Evolutionary conservation across 139 green algal genomes (phyloP).

Genomic region (Protoeuglena noctilucae): DNA sequence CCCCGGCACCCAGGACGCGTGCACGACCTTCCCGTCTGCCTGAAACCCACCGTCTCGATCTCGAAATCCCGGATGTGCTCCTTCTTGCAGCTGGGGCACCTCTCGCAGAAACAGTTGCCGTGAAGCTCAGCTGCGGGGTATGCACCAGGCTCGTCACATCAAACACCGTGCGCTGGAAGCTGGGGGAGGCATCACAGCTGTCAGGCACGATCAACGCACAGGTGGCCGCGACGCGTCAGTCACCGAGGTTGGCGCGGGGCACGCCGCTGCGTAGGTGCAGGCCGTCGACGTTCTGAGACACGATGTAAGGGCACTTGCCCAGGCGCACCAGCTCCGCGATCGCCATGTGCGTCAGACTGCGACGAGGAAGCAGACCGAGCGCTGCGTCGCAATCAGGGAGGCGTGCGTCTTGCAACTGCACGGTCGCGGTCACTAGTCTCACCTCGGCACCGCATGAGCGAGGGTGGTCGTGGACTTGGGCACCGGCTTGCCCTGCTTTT

Average conservation of each 20-base stretch:
- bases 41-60: constrained; percentile 74
- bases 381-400: no score
- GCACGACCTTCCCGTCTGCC: constrained; percentile 60
- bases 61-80: constrained; percentile 87
- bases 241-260: background rate
- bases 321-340: constrained; percentile 28
- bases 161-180: background rate
- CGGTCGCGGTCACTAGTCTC: no score
- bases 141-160: no score
- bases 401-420: no score
- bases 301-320: constrained; percentile 33
- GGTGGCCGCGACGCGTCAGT: constrained; percentile 26
- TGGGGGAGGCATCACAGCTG: background rate
- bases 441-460: no score
- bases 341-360: constrained; percentile 58
- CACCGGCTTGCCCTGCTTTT: constrained; percentile 32
- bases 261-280: constrained; percentile 68
- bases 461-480: constrained; percentile 48
- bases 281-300: constrained; percentile 74
- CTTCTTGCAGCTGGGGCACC: constrained; percentile 46
- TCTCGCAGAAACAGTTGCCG: constrained; percentile 88
- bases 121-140: constrained; percentile 96
- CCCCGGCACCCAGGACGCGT: constrained; percentile 25
- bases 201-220: no score
- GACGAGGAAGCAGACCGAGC: constrained; percentile 44